A percentile compares a stretch with the other conserved stretches of the same genome.
Evolutionary conservation across 768 basidiomycete species (phyloP).

Genomic region (Hemileccinum rubropunctum): DNA sequence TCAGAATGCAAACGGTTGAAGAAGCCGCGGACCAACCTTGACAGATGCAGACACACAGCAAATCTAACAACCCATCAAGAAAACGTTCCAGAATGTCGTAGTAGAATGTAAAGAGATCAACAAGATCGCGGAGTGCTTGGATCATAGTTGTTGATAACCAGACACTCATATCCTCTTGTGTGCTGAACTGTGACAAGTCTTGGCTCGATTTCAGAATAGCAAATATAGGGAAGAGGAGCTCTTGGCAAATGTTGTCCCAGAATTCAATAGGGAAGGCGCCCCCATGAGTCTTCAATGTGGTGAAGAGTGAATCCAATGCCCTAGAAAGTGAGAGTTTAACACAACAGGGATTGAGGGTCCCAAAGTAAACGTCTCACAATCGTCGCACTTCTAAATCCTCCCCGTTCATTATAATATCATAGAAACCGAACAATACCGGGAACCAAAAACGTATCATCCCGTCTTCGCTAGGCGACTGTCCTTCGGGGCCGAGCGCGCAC

Average conservation of each 20-base stretch:
- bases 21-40: slow-evolving; percentile 65
- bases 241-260: slow-evolving; percentile 97
- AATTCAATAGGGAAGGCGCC: slow-evolving; percentile 83
- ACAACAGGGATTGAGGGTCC: slow-evolving; percentile 1
- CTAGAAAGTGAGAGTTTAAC: slow-evolving; percentile 39
- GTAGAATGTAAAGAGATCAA: slow-evolving; percentile 94
- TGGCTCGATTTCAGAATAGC: slow-evolving; percentile 91
- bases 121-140: slow-evolving; percentile 91
- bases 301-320: slow-evolving; percentile 94
- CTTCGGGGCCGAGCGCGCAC: slow-evolving; percentile 40
- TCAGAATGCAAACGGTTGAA: slow-evolving; percentile 3
- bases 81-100: slow-evolving; percentile 88
- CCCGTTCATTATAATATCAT: slow-evolving; percentile 99
- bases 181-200: slow-evolving; percentile 89
- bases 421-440: slow-evolving; percentile 95
- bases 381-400: slow-evolving; percentile 97
- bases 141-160: slow-evolving; percentile 99
- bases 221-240: slow-evolving; percentile 97
- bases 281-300: slow-evolving; percentile 89
- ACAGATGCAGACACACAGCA: slow-evolving; percentile 95
- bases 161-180: slow-evolving; percentile 98
- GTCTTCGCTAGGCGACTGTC: slow-evolving; percentile 57
- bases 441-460: slow-evolving; percentile 97
- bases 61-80: slow-evolving; percentile 89
- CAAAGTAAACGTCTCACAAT: slow-evolving; percentile 58